A percentile compares a stretch with the other conserved stretches of the same genome.
phyloP scores from a whole-genome alignment of 441 rosid species.

The Syzygium malaccense region DNA sequence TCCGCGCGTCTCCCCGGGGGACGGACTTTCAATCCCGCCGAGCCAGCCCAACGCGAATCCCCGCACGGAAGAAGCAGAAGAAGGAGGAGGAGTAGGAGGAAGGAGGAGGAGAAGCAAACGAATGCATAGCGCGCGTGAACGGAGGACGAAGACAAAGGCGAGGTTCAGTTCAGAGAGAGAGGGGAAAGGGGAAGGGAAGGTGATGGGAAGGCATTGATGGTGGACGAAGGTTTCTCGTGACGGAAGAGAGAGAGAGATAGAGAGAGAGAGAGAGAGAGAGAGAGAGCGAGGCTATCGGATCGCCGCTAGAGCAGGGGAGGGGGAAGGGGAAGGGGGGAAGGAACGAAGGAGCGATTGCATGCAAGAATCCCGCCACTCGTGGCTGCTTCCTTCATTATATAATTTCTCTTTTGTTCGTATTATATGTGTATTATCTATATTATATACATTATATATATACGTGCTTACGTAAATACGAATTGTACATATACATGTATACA shows the following conservation, averaged over 20 bases:
- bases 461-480: too few species aligned
- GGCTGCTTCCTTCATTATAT: neutral
- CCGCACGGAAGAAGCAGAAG: too few species aligned
- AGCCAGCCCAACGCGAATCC: too few species aligned
- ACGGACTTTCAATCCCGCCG: too few species aligned
- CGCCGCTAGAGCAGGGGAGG: slow-evolving; percentile 21
- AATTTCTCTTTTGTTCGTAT: too few species aligned
- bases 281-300: slow-evolving; percentile 41
- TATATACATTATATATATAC: neutral
- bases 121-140: neutral
- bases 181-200: neutral
- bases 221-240: neutral
- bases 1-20: too few species aligned
- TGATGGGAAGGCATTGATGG: neutral
- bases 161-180: neutral
- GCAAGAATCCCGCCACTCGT: slow-evolving; percentile 50
- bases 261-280: neutral
- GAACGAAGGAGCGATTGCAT: slow-evolving; percentile 11
- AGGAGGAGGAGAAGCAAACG: too few species aligned
- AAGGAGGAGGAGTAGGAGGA: too few species aligned
- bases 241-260: neutral
- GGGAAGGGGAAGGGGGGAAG: neutral
- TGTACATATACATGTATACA: neutral
- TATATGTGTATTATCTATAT: neutral
- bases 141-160: too few species aligned